Percentiles rank a stretch among this genome's conserved stretches.
Evolutionary conservation across 1,139 yeast genomes (phyloP).

Genomic region (Pichia sp.): DNA sequence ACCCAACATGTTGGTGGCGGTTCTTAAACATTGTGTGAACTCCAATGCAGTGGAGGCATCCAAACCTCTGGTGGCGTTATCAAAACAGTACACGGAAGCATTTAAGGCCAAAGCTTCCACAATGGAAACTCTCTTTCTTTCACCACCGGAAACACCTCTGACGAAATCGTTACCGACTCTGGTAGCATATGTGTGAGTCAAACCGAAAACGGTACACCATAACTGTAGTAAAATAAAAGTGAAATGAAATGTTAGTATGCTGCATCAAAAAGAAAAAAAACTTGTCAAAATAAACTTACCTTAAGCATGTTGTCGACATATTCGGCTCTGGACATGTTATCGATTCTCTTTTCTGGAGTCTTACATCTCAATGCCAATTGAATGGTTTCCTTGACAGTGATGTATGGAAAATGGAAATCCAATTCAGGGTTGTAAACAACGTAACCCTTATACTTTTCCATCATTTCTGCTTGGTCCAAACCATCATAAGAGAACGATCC

Average conservation of each 20-base stretch:
- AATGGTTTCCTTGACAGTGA: slow-evolving; percentile 40
- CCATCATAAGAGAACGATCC: slow-evolving; percentile 43
- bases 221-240: slow-evolving; percentile 45
- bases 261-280: slow-evolving; percentile 29
- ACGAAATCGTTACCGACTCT: slow-evolving; percentile 54
- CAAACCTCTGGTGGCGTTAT: slow-evolving; percentile 69
- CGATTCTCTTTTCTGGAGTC: slow-evolving; percentile 40
- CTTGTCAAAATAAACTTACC: slow-evolving; percentile 31
- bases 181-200: slow-evolving; percentile 13
- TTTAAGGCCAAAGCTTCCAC: slow-evolving; percentile 12
- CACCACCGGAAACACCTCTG: slow-evolving; percentile 80
- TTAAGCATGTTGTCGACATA: slow-evolving; percentile 38
- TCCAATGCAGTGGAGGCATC: slow-evolving; percentile 62
- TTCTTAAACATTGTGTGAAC: slow-evolving; percentile 14
- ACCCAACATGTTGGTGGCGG: slow-evolving; percentile 42
- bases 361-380: slow-evolving; percentile 41
- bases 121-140: slow-evolving; percentile 59
- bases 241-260: slow-evolving; percentile 49
- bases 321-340: slow-evolving; percentile 35
- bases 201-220: slow-evolving; percentile 24
- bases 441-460: slow-evolving; percentile 38
- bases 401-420: slow-evolving; percentile 42
- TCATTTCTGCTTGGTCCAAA: slow-evolving; percentile 60
- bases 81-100: slow-evolving; percentile 57
- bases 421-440: slow-evolving; percentile 41